Evolutionary conservation across 2,329 filamentous ascomycete species (phyloP), one percentile per base, ranked within the genome.

Genomic region (Daldinia sp.): DNA sequence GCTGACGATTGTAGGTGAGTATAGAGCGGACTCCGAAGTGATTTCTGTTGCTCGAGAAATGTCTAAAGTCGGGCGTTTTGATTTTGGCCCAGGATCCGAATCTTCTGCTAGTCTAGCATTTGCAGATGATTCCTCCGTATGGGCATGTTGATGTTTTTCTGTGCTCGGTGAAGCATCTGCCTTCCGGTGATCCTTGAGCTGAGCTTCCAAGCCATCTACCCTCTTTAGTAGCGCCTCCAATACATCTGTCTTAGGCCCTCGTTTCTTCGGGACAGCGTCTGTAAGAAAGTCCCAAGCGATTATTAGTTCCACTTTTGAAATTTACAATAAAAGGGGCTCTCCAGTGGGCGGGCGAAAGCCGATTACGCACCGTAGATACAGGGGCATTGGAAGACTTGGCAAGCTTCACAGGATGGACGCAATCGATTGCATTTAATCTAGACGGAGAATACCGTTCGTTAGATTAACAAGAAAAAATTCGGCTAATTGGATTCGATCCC

Each of bases 371-470:
- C 93, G 77, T 96, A 96, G 62, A 96, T 84, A 79, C 93, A 96
- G 29, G 90, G 87, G 75, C 91, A 94, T 73, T 94, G 91, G 72
- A 96, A 96, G 58, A 95, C 90, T 77, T 93, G 91, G 73, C 93
- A 96, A 58, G 93, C 92, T 76, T 96, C 93, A 73, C 93, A 96
- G 45, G 91, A 90, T 32, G 93, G 93, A 48, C 91, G 87, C 68
- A 94, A 81, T 58, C 93, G 87, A 77, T 95, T 96, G 81, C 93
- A 96, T 81, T 96, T 96, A 80, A 96, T 96, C 92, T 96, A 72
- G 50, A 58, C 53, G 50, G 43, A 48, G 58, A 43, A 54, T 37
- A 51, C 60, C 37, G 50, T 54, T 60, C 43, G 67, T 73, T 72
- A 73, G 71, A 63, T 66, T 41, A 32, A 30, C 30, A 55, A 29